Base-by-base conservation (phyloP, 306 rosid species). In the Senna tora region DNA sequence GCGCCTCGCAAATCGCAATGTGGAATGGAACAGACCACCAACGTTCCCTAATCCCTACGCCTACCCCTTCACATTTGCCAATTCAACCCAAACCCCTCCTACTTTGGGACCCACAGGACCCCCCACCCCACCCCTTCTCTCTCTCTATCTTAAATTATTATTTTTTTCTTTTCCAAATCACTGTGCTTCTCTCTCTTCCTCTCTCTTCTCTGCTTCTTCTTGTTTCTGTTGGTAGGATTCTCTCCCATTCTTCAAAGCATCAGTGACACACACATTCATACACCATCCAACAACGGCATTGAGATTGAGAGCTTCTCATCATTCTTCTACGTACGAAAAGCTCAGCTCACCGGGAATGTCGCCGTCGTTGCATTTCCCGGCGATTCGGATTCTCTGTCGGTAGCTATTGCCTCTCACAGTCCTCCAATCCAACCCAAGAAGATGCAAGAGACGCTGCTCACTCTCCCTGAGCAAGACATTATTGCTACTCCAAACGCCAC, bases 371-470 rank as follows among this genome's bases (percentile, higher is more conserved):
- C 16, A 41, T 54, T 70, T 25, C n/a, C 60, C 63, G 77, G 50
- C 71, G 16, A 7, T 10, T 46, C 25, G 65, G 16, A 7, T 10
- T 46, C 25, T 54, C 38, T 21, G 46, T 5, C 64, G 39, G 65
- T 9, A 30, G 41, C 63, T 3, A 53, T n/a, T 66, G 19, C n/a
- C n/a, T n/a, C n/a, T n/a, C n/a, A n/a, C n/a, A n/a, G n/a, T n/a
- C n/a, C n/a, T n/a, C n/a, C n/a, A n/a, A n/a, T n/a, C n/a, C n/a
- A n/a, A n/a, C n/a, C n/a, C n/a, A n/a, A 17, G 3, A 70, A 75
- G 49, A 86, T 87, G 91, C 88, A 87, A 38, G 76, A 79, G 63
- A 84, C 78, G 14, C 53, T 86, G n/a, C 65, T 81, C 33, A 71
- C 80, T 77, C 71, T 82, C 20, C 72, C 84, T 0, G 84, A 71